Percentiles rank a stretch among this genome's conserved stretches.
Conservation (phyloP, 176 grass and related monocot genomes). For the Saccharum spontaneum region DNA sequence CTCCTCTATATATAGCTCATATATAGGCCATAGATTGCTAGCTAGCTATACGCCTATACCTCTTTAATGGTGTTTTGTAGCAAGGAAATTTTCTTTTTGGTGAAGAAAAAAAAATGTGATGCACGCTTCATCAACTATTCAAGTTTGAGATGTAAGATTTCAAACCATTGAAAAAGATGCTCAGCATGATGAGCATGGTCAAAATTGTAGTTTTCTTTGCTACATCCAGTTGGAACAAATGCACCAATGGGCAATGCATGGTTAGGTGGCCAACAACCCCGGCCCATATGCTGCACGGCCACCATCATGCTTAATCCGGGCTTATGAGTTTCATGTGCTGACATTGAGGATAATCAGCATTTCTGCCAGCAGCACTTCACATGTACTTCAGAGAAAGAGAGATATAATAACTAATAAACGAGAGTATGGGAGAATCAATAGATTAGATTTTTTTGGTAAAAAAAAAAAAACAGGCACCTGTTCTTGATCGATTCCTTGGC, state of each 20-base stretch:
- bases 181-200: background rate
- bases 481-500: background rate
- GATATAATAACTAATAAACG: background rate
- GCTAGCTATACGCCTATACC: background rate
- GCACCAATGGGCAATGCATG: background rate
- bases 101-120: background rate
- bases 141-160: background rate
- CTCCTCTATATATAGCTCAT: background rate
- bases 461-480: background rate
- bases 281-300: background rate
- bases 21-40: background rate
- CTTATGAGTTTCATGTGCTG: slow-evolving; percentile 26
- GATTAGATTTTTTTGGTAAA: background rate
- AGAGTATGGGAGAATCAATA: background rate
- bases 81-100: background rate
- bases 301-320: slow-evolving; percentile 2
- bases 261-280: slow-evolving; percentile 20
- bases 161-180: background rate
- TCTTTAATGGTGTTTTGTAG: background rate
- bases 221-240: slow-evolving; percentile 17
- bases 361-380: background rate
- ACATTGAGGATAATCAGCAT: background rate
- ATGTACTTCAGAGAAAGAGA: background rate
- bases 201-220: background rate
- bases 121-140: background rate